Percentiles rank a stretch among this genome's conserved stretches.
Evolutionary conservation across 2,329 filamentous ascomycete genomes (phyloP).

Genomic region (Botrytis pseudocinerea): DNA sequence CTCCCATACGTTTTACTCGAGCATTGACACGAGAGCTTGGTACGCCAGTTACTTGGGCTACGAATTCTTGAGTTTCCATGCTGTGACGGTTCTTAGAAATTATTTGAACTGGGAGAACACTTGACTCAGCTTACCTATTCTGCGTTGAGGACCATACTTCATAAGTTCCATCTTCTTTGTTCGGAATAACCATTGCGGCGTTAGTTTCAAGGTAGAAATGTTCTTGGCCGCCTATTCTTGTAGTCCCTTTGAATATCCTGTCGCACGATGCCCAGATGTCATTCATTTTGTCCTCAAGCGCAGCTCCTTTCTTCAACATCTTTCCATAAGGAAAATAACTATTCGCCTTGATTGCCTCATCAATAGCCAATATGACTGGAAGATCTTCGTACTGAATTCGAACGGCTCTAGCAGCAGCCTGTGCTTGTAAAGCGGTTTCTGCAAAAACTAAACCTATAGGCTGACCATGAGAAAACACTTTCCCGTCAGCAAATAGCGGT

Average conservation of each 20-base stretch:
- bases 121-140: constrained; percentile 57
- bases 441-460: constrained; percentile 87
- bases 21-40: constrained; percentile 85
- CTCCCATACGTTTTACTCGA: constrained; percentile 88
- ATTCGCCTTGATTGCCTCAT: constrained; percentile 84
- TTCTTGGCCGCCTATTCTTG: constrained; percentile 90
- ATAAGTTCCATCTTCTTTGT: constrained; percentile 88
- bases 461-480: constrained; percentile 87
- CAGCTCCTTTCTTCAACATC: constrained; percentile 79
- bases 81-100: constrained; percentile 16
- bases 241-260: constrained; percentile 65
- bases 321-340: constrained; percentile 82
- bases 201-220: constrained; percentile 96
- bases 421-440: constrained; percentile 72
- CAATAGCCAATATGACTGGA: constrained; percentile 84
- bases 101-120: background rate
- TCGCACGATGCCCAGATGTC: constrained; percentile 35
- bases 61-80: constrained; percentile 86
- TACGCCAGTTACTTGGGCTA: constrained; percentile 79
- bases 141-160: constrained; percentile 91
- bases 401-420: constrained; percentile 77
- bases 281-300: constrained; percentile 57
- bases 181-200: constrained; percentile 79
- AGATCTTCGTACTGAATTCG: constrained; percentile 87
- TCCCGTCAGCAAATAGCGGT: constrained; percentile 83